phyloP scores from a whole-genome alignment of 371 early-diverging fungal species.

The Mycotypha africana region DNA sequence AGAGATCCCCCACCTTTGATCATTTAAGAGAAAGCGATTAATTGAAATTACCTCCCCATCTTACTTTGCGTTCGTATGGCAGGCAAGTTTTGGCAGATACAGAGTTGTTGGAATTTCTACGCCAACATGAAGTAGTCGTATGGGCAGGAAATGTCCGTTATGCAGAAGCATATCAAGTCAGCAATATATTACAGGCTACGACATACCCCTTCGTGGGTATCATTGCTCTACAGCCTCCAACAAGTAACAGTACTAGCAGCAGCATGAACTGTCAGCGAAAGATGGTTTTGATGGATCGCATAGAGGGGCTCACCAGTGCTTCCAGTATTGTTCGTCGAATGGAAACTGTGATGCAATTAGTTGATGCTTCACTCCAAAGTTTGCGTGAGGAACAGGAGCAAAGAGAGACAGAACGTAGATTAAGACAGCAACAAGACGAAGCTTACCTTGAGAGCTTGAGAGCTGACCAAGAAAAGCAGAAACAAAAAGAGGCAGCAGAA shows the following conservation, averaged over 20 bases:
- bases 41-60: background rate
- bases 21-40: background rate
- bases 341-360: conserved; percentile 41
- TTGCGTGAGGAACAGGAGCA: conserved; percentile 58
- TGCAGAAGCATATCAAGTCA: conserved; percentile 71
- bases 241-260: conserved; percentile 4
- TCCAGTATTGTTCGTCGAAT: conserved; percentile 47
- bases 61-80: background rate
- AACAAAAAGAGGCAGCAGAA: conserved; percentile 36
- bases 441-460: conserved; percentile 78
- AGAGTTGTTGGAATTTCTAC: conserved; percentile 54
- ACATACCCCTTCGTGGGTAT: conserved; percentile 79
- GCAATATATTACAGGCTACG: conserved; percentile 62
- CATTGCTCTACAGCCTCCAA: conserved; percentile 47
- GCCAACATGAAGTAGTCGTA: conserved; percentile 57
- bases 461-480: conserved; percentile 76
- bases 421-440: conserved; percentile 80
- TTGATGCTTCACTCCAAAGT: conserved; percentile 46
- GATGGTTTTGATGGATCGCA: conserved; percentile 59
- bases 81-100: conserved; percentile 56
- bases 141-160: conserved; percentile 78
- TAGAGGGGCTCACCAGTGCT: conserved; percentile 52
- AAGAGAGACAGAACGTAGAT: conserved; percentile 58
- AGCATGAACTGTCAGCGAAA: conserved; percentile 12
- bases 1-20: no score